Conservation (phyloP, 2,329 filamentous ascomycete genomes). For the Fusarium robinianum region DNA sequence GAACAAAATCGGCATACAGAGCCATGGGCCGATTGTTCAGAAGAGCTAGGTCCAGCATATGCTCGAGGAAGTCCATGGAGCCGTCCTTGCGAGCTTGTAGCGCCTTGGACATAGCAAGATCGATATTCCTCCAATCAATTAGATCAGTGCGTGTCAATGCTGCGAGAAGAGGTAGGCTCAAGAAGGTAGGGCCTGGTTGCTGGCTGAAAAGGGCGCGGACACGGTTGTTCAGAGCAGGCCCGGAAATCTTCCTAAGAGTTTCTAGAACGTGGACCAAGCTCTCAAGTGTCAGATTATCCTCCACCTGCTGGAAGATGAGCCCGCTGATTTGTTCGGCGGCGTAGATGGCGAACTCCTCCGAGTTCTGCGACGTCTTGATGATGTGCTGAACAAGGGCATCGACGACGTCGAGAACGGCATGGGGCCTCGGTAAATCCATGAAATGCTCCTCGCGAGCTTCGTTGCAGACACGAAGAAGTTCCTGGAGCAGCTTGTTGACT, state of each 20-base stretch:
- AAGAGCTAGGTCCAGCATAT: slow-evolving; percentile 77
- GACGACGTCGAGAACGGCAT: slow-evolving; percentile 64
- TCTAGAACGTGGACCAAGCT: slow-evolving; percentile 66
- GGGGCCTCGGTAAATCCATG: slow-evolving; percentile 60
- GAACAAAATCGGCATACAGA: slow-evolving; percentile 82
- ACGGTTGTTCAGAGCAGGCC: slow-evolving; percentile 57
- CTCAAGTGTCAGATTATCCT: slow-evolving; percentile 62
- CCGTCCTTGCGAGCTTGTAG: slow-evolving; percentile 71
- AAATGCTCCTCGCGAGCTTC: slow-evolving; percentile 64
- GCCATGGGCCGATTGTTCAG: slow-evolving; percentile 77
- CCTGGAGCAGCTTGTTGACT: slow-evolving; percentile 61
- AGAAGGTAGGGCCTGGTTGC: slow-evolving; percentile 59
- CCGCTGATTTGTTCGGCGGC: slow-evolving; percentile 64
- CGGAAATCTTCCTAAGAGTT: slow-evolving; percentile 63
- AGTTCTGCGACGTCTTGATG: slow-evolving; percentile 65
- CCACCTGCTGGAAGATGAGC: slow-evolving; percentile 59
- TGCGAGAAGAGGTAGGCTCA: slow-evolving; percentile 61
- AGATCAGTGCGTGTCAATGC: slow-evolving; percentile 64
- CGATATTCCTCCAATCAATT: slow-evolving; percentile 67
- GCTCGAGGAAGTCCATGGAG: slow-evolving; percentile 79
- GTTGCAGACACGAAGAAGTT: slow-evolving; percentile 59
- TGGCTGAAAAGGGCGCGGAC: slow-evolving; percentile 61
- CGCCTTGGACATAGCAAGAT: slow-evolving; percentile 73
- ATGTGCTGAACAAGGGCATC: slow-evolving; percentile 65
- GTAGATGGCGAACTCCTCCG: slow-evolving; percentile 62